Evolutionary conservation across 148 eudicot genomes (phyloP), one percentile per base, ranked within the genome.

Genomic region (Diospyros kaki): DNA sequence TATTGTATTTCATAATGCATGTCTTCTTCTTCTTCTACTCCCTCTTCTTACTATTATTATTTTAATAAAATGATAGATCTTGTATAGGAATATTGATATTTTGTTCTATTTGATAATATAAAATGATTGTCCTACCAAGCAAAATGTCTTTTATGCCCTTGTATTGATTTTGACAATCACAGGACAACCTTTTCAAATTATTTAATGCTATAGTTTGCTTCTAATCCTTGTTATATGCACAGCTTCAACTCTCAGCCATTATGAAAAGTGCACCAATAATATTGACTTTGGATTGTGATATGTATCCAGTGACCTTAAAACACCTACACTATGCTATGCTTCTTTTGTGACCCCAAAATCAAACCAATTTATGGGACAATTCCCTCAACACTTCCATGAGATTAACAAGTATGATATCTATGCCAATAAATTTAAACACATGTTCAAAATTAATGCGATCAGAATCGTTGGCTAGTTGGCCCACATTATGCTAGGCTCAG

Each of bases 181-280:
- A 28, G 28, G 28, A 28, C 28, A 28, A 28, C 28, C 28, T 0
- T 28, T 28, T 28, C 28, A 28, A 28, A 28, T 28, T 28, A 28
- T 28, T 28, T 28, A 28, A 28, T 28, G 28, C 28, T 28, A 28
- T 28, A 28, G 28, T 28, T 28, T 39, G 18, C 2, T 71, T 48
- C 6, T 64, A 50, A 38, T 46, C 13, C 11, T 3, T 17, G 45
- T 67, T 15, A 55, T 5, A 42, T 63, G 14, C 43, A 74, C 50
- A 90, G 91, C 84, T 93, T 64, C 98, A 96, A 58, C 94, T 89
- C 38, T 93, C 98, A 18, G 92, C 86, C n/a, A 53, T 68, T 9
- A 84, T 93, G 90, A 88, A 91, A 68, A 93, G 89, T 81, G 92
- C 96, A 7, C 96, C 98, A 1, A 78, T 93, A 39, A 58, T 93